A percentile compares a stretch with the other conserved stretches of the same genome.
Evolutionary conservation across 2,329 filamentous ascomycete species (phyloP).

Genomic region (Aspergillus jensenii): DNA sequence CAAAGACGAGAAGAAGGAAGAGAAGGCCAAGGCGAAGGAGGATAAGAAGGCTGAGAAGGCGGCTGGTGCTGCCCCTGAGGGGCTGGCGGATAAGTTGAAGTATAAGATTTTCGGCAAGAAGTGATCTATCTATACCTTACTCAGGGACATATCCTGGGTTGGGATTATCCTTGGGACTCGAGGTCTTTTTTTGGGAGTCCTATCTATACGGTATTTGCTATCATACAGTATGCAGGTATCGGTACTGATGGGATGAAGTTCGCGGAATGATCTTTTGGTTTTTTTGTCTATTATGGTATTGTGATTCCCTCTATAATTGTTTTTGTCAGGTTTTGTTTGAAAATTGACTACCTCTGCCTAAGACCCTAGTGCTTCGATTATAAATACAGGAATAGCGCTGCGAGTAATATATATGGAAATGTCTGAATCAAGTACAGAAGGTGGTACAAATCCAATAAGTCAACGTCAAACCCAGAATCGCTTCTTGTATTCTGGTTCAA

Average conservation of each 20-base stretch:
- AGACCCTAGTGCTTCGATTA: neutral
- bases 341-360: neutral
- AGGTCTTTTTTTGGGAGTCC: neutral
- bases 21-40: conserved; percentile 30
- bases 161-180: no score
- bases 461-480: neutral
- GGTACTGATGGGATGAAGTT: neutral
- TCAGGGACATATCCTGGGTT: no score
- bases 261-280: neutral
- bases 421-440: neutral
- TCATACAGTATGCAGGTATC: no score
- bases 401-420: neutral
- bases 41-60: conserved; percentile 33
- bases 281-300: neutral
- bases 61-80: conserved; percentile 29
- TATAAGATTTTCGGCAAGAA: conserved; percentile 36
- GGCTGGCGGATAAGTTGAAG: conserved; percentile 53
- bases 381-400: neutral
- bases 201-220: neutral
- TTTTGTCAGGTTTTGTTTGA: neutral
- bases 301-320: conserved; percentile 25
- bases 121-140: neutral
- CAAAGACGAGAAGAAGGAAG: conserved; percentile 11
- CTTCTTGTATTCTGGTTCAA: neutral
- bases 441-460: neutral